Evolutionary conservation across 495 filamentous ascomycete species (phyloP).

Genomic region (Aspergillus hancockii): DNA sequence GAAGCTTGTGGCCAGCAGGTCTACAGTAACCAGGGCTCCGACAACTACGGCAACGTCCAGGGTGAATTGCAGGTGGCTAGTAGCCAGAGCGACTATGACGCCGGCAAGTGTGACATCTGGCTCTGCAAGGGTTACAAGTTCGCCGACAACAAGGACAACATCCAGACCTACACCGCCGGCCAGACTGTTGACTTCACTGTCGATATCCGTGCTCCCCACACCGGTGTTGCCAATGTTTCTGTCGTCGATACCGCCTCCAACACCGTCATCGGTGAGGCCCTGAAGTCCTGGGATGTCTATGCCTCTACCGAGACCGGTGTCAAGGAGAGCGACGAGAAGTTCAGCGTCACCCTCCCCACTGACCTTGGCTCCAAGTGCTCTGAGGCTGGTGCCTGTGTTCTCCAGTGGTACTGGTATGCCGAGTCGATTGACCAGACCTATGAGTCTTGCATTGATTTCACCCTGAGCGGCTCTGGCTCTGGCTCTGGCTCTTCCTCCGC

Average conservation of each 20-base stretch:
- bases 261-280: constrained; percentile 54
- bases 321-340: constrained; percentile 60
- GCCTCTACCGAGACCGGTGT: constrained; percentile 49
- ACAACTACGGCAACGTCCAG: constrained; percentile 71
- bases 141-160: constrained; percentile 66
- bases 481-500: constrained; percentile 23
- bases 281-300: constrained; percentile 60
- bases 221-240: constrained; percentile 67
- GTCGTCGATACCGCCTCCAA: constrained; percentile 65
- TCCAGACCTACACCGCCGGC: constrained; percentile 61
- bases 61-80: constrained; percentile 59
- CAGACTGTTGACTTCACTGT: constrained; percentile 60
- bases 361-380: constrained; percentile 56
- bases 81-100: constrained; percentile 58
- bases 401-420: constrained; percentile 74
- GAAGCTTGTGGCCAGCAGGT: constrained; percentile 64
- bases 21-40: constrained; percentile 57
- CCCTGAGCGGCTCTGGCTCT: constrained; percentile 41
- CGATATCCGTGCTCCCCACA: constrained; percentile 63
- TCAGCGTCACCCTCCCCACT: constrained; percentile 65
- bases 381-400: constrained; percentile 62
- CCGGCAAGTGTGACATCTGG: constrained; percentile 61
- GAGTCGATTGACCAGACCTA: constrained; percentile 68
- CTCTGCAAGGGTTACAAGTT: constrained; percentile 75
- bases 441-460: constrained; percentile 73